Percentiles rank a stretch among this genome's conserved stretches.
Conservation (phyloP, 2,329 filamentous ascomycete genomes). For the Epichloe glyceriae region DNA sequence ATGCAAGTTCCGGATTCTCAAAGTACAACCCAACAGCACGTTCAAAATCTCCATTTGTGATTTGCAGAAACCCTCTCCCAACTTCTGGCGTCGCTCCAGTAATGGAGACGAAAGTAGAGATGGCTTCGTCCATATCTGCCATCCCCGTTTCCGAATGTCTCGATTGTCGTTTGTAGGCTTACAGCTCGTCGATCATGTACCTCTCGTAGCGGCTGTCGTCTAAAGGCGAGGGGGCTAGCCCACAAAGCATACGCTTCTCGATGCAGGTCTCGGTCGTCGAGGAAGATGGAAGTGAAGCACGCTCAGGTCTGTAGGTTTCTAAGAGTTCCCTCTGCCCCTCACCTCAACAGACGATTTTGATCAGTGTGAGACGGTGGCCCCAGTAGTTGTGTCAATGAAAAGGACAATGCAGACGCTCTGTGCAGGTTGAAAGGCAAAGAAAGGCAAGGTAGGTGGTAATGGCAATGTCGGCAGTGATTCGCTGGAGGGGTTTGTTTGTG, state of each 20-base stretch:
- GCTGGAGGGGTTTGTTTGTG: background rate
- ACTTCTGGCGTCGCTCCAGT: constrained; percentile 63
- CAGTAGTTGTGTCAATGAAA: background rate
- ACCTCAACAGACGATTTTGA: background rate
- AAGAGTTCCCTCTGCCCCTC: background rate
- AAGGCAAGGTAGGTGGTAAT: too few species aligned
- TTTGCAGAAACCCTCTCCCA: constrained; percentile 69
- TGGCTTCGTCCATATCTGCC: constrained; percentile 51
- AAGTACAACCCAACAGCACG: constrained; percentile 85
- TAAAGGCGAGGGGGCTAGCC: background rate
- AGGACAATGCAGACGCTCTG: background rate
- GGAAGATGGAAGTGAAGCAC: background rate
- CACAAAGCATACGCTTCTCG: background rate
- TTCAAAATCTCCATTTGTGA: constrained; percentile 73
- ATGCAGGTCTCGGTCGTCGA: background rate
- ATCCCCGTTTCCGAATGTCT: background rate
- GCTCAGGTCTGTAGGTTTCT: background rate
- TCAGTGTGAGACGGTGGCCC: background rate
- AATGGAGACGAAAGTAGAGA: constrained; percentile 69
- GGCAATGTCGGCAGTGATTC: background rate
- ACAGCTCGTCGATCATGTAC: background rate
- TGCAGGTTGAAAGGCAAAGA: background rate
- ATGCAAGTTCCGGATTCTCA: constrained; percentile 64
- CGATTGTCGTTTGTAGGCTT: background rate
- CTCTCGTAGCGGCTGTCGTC: background rate